A percentile compares a stretch with the other conserved stretches of the same genome.
phyloP scores from a whole-genome alignment of 139 green algal species.

The Edaphochlamys debaryana region DNA sequence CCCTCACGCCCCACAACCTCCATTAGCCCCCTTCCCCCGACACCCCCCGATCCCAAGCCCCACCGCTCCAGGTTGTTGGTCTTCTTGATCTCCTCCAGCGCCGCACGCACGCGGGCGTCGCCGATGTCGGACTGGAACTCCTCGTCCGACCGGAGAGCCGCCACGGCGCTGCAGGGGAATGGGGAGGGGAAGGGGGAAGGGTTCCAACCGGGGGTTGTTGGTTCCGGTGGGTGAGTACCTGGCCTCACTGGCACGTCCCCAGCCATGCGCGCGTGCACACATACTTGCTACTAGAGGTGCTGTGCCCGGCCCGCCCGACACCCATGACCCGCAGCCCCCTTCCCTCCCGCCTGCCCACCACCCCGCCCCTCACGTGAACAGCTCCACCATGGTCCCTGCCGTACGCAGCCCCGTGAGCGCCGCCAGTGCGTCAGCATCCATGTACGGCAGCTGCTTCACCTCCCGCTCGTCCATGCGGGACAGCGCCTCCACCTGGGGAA shows the following conservation, averaged over 20 bases:
- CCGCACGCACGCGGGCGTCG: constrained; percentile 18
- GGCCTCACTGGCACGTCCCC: too few relatives aligned
- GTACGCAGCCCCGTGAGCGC: constrained; percentile 8
- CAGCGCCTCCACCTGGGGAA: constrained; percentile 40
- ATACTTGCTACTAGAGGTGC: too few relatives aligned
- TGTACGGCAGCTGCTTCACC: constrained; percentile 35
- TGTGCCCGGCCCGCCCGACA: too few relatives aligned
- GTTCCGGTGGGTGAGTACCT: too few relatives aligned
- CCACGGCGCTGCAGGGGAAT: constrained; percentile 32
- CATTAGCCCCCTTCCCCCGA: too few relatives aligned
- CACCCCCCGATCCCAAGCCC: neutral
- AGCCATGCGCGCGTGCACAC: too few relatives aligned
- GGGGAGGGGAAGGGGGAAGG: neutral
- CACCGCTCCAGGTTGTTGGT: constrained; percentile 38
- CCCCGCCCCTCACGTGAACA: constrained; percentile 7
- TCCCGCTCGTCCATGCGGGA: constrained; percentile 31
- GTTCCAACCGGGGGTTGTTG: too few relatives aligned
- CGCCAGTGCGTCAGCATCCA: neutral
- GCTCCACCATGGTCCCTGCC: constrained; percentile 28
- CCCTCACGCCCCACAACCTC: too few relatives aligned
- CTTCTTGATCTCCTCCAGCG: constrained; percentile 19
- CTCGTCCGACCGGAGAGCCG: constrained; percentile 60
- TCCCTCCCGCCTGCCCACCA: too few relatives aligned
- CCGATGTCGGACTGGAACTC: constrained; percentile 66
- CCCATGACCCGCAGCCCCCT: too few relatives aligned